A percentile compares a stretch with the other conserved stretches of the same genome.
Conservation (phyloP, 257 asterid genomes). For the Solanum tarijense region DNA sequence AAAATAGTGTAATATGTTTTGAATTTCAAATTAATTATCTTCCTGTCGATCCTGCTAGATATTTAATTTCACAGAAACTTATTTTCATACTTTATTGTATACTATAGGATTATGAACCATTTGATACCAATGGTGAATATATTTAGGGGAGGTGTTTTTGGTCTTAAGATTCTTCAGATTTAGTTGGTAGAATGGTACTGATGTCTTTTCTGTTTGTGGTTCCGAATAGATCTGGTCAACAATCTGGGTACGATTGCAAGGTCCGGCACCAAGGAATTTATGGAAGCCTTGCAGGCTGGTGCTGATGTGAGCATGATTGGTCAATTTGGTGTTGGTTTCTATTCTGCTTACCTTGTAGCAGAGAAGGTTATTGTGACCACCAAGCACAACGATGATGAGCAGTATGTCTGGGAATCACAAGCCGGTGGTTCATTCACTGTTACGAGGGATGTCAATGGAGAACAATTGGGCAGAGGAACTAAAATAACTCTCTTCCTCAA, state of each 20-base stretch:
- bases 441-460: slow-evolving; percentile 60
- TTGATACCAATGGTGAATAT: background rate
- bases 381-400: slow-evolving; percentile 73
- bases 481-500: slow-evolving; percentile 68
- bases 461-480: slow-evolving; percentile 70
- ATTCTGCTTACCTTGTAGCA: slow-evolving; percentile 75
- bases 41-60: background rate
- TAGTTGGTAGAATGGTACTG: background rate
- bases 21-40: background rate
- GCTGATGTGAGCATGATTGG: slow-evolving; percentile 95
- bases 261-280: slow-evolving; percentile 74
- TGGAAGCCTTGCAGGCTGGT: slow-evolving; percentile 86
- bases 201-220: background rate
- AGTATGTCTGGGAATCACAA: slow-evolving; percentile 74
- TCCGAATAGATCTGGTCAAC: slow-evolving; percentile 56
- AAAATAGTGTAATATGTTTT: background rate
- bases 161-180: background rate
- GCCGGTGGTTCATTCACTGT: slow-evolving; percentile 77
- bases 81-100: background rate
- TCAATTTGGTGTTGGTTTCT: slow-evolving; percentile 76
- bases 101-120: background rate
- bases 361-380: slow-evolving; percentile 69
- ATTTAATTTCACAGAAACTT: background rate
- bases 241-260: slow-evolving; percentile 74
- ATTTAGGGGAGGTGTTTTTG: background rate